Base-by-base conservation (phyloP, 1,284 basidiomycete genomes). In the Apiotrichum domesticum region DNA sequence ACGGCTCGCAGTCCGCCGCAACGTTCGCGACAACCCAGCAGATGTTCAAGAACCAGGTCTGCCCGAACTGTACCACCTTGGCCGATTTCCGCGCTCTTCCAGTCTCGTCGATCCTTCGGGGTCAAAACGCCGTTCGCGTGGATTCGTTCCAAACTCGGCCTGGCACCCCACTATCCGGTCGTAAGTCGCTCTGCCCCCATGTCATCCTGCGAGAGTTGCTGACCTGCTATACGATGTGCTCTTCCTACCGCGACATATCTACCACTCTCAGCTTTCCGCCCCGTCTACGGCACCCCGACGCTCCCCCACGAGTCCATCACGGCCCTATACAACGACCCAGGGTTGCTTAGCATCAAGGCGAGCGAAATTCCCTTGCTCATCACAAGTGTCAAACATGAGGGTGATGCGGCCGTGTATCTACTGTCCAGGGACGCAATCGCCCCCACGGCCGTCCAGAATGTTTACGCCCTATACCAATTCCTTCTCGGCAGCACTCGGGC, bases 381-480 rank as follows among this genome's bases (percentile, higher is more conserved):
- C 42, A 84, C 87, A 1, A 86, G 81, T 13, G 85, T 87, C 15
- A 69, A 75, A 39, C 79, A 89, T 67, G 88, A 92, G 67, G 86
- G 21, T 21, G 21, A 21, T 21, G 21, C 21, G 21, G 21, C 21
- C 21, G 21, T 21, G 21, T 21, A 21, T 21, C 21, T 21, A 21
- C 21, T 21, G 21, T 21, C 21, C 21, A 21, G 21, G 21, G 21
- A 21, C 21, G 21, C 21, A 21, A 21, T 21, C 21, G 21, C 21
- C 21, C 21, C 21, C 21, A 21, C 21, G 21, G 21, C 21, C 21
- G 21, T 21, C 21, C 21, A 21, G 21, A 21, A 21, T 21, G 21
- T 21, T 21, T 21, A 21, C 21, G 21, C 21, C 21, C 21, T 21
- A 21, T 21, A 21, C 21, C 21, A 21, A 21, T 21, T 21, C 21